phyloP scores from a whole-genome alignment of 2,329 filamentous ascomycete genomes.

The Nannizzia gypsea region DNA sequence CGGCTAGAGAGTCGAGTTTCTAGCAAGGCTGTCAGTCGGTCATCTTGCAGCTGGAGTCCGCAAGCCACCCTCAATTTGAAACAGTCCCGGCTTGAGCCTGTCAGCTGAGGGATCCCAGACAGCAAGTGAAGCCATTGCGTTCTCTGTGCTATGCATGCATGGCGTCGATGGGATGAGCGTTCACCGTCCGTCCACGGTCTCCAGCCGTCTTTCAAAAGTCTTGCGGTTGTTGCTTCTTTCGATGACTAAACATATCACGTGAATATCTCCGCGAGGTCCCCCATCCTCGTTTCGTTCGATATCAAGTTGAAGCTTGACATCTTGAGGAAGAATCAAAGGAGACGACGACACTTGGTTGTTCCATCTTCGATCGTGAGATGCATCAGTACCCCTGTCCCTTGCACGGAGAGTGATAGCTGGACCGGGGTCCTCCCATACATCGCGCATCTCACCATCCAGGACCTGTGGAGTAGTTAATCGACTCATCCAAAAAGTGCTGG shows the following conservation, averaged over 20 bases:
- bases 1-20: background rate
- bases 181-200: too few species aligned
- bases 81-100: background rate
- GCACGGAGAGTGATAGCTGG: background rate
- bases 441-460: background rate
- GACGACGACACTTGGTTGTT: background rate
- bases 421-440: background rate
- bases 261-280: too few species aligned
- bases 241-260: too few species aligned
- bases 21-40: background rate
- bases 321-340: too few species aligned
- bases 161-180: too few species aligned
- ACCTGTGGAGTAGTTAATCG: background rate
- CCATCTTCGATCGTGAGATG: background rate
- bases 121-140: background rate
- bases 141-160: too few species aligned
- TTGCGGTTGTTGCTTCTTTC: too few species aligned
- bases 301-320: too few species aligned
- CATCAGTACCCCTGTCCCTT: background rate
- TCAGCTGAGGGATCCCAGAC: background rate
- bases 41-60: too few species aligned
- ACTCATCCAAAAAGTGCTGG: background rate
- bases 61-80: background rate
- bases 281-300: too few species aligned
- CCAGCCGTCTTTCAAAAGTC: too few species aligned